Conservation (phyloP, 106 monocot genomes). For the Iris macrosiphon region DNA sequence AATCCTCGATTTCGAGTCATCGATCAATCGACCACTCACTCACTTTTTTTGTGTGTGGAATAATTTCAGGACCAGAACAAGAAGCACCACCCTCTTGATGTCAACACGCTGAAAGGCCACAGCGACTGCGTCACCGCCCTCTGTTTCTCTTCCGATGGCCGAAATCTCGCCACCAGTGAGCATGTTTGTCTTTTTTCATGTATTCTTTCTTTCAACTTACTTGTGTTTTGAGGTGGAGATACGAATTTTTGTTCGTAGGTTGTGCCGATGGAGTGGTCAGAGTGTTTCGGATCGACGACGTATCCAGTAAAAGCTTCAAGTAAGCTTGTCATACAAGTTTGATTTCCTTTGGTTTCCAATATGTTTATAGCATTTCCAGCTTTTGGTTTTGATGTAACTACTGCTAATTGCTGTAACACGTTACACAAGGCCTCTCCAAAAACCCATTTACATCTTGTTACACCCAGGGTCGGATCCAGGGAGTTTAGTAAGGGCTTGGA, state of each 20-base stretch:
- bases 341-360: background rate
- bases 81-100: constrained; percentile 76
- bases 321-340: constrained; percentile 14
- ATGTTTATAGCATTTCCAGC: no score
- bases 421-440: no score
- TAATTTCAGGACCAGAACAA: constrained; percentile 52
- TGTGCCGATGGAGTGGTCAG: constrained; percentile 86
- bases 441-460: no score
- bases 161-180: constrained; percentile 73
- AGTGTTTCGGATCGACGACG: constrained; percentile 82
- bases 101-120: constrained; percentile 90
- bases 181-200: background rate
- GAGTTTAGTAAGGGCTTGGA: no score
- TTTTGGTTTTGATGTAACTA: no score
- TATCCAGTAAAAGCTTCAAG: constrained; percentile 94
- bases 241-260: constrained; percentile 21
- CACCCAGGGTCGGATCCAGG: no score
- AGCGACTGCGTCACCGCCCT: constrained; percentile 64
- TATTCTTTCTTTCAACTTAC: no score
- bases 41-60: background rate
- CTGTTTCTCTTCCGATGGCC: constrained; percentile 75
- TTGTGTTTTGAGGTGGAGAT: background rate
- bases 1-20: background rate
- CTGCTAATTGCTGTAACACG: no score
- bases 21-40: background rate